Conservation (phyloP, 768 basidiomycete genomes). For the Termitomyces sp. region DNA sequence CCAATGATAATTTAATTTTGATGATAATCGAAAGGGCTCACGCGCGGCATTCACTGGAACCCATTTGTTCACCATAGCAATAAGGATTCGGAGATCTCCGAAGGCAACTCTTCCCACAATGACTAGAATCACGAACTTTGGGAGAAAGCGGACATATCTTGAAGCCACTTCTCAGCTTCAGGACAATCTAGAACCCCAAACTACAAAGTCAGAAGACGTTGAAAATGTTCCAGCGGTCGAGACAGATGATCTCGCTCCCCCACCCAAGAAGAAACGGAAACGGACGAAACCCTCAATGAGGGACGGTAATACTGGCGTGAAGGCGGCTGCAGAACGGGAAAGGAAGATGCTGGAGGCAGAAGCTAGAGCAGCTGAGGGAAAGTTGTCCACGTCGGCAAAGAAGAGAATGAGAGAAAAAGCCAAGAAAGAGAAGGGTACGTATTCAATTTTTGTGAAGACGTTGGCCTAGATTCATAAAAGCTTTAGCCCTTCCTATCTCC, state of each 20-base stretch:
- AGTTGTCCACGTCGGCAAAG: conserved; percentile 24
- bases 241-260: conserved; percentile 17
- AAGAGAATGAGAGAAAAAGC: conserved; percentile 27
- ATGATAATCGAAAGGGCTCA: no score
- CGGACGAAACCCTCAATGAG: conserved; percentile 44
- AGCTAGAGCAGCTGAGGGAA: conserved; percentile 16
- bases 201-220: neutral
- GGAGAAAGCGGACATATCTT: conserved; percentile 68
- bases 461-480: conserved; percentile 1
- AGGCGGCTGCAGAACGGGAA: conserved; percentile 16
- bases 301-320: conserved; percentile 28
- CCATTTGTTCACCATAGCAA: no score
- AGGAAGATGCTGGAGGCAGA: conserved; percentile 6
- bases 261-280: conserved; percentile 59
- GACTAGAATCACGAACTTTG: conserved; percentile 74
- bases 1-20: no score
- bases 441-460: conserved; percentile 15
- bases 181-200: conserved; percentile 11
- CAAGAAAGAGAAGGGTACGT: conserved; percentile 24
- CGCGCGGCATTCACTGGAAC: no score
- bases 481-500: conserved; percentile 19
- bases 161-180: conserved; percentile 44
- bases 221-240: neutral
- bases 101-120: conserved; percentile 27
- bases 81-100: conserved; percentile 3